These are phyloP conservation scores for Trichoderma orchidacearum DNA, from an alignment of 495 filamentous ascomycete genomes.

Conservation along the genomic window DNA sequence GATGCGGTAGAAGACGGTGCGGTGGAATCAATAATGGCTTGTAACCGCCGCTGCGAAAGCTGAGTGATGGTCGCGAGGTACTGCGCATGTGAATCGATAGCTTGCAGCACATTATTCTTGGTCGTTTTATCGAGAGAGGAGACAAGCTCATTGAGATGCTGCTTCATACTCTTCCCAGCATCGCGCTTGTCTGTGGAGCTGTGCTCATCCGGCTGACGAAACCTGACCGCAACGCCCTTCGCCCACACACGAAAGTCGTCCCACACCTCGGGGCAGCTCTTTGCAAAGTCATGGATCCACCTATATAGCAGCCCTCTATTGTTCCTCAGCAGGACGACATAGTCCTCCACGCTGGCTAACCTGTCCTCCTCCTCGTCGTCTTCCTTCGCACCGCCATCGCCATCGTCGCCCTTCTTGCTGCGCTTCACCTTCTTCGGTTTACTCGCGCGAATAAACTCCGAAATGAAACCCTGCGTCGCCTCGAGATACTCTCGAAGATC, in stretches of 20 bases:
- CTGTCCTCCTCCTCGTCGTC: constrained; percentile 4
- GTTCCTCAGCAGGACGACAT: constrained; percentile 37
- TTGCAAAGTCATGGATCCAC: constrained; percentile 48
- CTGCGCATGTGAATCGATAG: constrained; percentile 36
- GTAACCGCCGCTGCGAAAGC: constrained; percentile 34
- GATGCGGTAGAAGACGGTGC: constrained; percentile 9
- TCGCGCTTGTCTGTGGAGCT: not conserved
- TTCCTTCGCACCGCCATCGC: not conserved
- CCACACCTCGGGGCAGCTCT: constrained; percentile 44
- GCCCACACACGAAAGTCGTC: constrained; percentile 34
- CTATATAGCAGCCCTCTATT: constrained; percentile 40
- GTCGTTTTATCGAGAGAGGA: constrained; percentile 22
- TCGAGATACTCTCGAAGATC: constrained; percentile 45
- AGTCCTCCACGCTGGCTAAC: constrained; percentile 47
- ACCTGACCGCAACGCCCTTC: constrained; percentile 22
- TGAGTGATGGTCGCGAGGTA: constrained; percentile 36
- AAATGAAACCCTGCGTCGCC: constrained; percentile 43
- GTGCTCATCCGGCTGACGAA: constrained; percentile 12
- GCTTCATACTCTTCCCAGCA: constrained; percentile 26
- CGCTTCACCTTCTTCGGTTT: constrained; percentile 14
- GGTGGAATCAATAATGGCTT: constrained; percentile 21
- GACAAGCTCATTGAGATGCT: constrained; percentile 30
- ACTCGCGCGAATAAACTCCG: constrained; percentile 41
- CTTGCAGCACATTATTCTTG: constrained; percentile 16
- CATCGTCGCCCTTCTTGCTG: not conserved